Evolutionary conservation across 495 filamentous ascomycete species (phyloP).

Genomic region (Penicillium robsamsonii): DNA sequence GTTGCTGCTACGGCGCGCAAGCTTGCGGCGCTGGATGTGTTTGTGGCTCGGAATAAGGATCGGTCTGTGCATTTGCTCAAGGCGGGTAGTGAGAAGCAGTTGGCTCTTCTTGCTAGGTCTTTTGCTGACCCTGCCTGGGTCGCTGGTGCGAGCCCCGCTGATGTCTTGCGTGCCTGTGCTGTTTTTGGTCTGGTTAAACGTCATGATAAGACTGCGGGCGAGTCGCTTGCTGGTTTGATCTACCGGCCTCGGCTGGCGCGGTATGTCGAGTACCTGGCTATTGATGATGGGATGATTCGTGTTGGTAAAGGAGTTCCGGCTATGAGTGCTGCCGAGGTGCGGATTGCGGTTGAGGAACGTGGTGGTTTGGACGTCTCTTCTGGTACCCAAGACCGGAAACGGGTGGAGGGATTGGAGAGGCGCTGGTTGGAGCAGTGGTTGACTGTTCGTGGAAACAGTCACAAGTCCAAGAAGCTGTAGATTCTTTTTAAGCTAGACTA

Average conservation of each 20-base stretch:
- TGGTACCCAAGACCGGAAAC: slow-evolving; percentile 15
- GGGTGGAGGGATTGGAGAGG: slow-evolving; percentile 31
- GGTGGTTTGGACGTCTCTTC: slow-evolving; percentile 33
- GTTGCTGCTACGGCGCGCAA: slow-evolving; percentile 46
- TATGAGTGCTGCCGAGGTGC: slow-evolving; percentile 54
- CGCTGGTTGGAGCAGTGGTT: slow-evolving; percentile 44
- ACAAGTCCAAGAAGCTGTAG: background rate
- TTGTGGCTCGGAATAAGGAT: slow-evolving; percentile 13
- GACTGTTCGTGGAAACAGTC: slow-evolving; percentile 5
- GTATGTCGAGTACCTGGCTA: slow-evolving; percentile 50
- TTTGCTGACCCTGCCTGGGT: slow-evolving; percentile 26
- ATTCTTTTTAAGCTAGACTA: background rate
- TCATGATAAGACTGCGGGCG: slow-evolving; percentile 29
- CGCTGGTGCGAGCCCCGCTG: slow-evolving; percentile 17
- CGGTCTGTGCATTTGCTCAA: slow-evolving; percentile 3
- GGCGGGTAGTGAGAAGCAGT: slow-evolving; percentile 25
- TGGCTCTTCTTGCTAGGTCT: slow-evolving; percentile 23
- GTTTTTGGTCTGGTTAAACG: slow-evolving; percentile 45
- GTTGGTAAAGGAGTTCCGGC: slow-evolving; percentile 48
- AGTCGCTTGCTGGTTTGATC: slow-evolving; percentile 29
- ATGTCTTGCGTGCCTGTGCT: slow-evolving; percentile 44
- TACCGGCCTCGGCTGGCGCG: slow-evolving; percentile 42
- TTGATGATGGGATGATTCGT: slow-evolving; percentile 60
- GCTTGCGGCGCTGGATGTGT: slow-evolving; percentile 23
- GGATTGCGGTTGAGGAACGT: slow-evolving; percentile 54